Evolutionary conservation across 345 rosid species (phyloP), one percentile per base, ranked within the genome.

Genomic region (Turnera subulata): DNA sequence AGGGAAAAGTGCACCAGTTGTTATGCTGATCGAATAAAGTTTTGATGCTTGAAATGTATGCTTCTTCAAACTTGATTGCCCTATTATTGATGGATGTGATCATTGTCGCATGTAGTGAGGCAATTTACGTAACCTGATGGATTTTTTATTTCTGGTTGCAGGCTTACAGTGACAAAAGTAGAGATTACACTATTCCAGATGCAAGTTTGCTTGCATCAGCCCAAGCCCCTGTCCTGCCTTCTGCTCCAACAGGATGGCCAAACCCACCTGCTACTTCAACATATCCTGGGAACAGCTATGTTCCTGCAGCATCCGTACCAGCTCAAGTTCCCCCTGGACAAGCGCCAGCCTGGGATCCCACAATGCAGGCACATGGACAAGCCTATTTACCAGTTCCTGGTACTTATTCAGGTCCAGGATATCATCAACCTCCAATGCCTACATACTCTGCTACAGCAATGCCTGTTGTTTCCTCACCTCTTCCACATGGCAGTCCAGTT

Each of bases 111-210:
- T 57, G 14, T 32, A 54, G 20, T 24, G 13, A 4, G 5, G 7
- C 0, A 7, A 11, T 37, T 17, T 33, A 15, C 40, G 6, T 24
- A 50, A 23, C 47, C 35, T 48, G 26, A 50, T 54, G 37, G 39
- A 55, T 55, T 75, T 24, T 8, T 26, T 8, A 5, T 46, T 44
- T 38, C n/a, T 16, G 32, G 50, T 62, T 59, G 40, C 62, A 89
- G 98, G 93, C 96, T 11, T 86, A 65, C 80, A 86, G 89, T 64
- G 98, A 92, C 65, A 92, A 89, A 77, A 89, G 98, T 70, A 82
- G 97, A 82, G 98, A 92, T 70, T 92, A 84, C 56, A 92, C 97
- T 11, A 70, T 86, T 22, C 91, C 88, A 18, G 83, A 80, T 73
- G 72, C 72, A 45, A 81, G 72, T 73, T 69, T 71, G 62, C 64